Evolutionary conservation across 345 rosid species (phyloP), one percentile per base, ranked within the genome.

Genomic region (Lepidium didymum): DNA sequence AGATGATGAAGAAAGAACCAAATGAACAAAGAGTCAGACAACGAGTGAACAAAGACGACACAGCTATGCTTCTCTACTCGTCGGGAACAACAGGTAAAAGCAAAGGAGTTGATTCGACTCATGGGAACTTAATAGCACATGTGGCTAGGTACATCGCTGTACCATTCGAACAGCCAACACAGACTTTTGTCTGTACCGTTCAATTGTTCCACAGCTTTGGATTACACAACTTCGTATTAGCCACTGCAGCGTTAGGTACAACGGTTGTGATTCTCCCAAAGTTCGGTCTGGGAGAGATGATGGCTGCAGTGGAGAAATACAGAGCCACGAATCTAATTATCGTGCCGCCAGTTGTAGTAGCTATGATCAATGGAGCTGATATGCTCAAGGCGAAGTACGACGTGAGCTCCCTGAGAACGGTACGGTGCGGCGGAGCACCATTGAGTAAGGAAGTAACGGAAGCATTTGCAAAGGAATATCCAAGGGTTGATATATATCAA

Each of bases 181-280:
- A 77, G 16, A 78, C 15, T 4, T 80, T 83, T 67, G 60, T 91
- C 53, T 88, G 93, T 64, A 84, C 93, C 2, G 88, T 90, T 35
- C 96, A 92, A 2, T 84, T 90, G 94, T 87, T 84, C 72, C 94
- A 87, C 75, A 84, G 85, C 68, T 90, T 84, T 72, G 96, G 96
- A 25, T 64, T 90, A 25, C 85, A 81, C 1, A 82, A 79, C 27
- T 90, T 80, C 42, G 86, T 81, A 4, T 75, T 79, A 27, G 94
- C 88, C 36, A 69, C 81, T 0, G 82, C 87, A 8, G 80, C 92
- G 10, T 46, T 79, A 1, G 96, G 96, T 43, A 51, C 86, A 2
- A 86, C 90, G n/a, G 51, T 87, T 41, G 75, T 87, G 5, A 68
- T 87, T 25, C 80, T 90, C 41, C 75, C 84, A 1, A 86, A 79